These are phyloP conservation scores for Microbotryum scabiosae DNA, from an alignment of 1,284 basidiomycete genomes.

Conservation along the genomic window DNA sequence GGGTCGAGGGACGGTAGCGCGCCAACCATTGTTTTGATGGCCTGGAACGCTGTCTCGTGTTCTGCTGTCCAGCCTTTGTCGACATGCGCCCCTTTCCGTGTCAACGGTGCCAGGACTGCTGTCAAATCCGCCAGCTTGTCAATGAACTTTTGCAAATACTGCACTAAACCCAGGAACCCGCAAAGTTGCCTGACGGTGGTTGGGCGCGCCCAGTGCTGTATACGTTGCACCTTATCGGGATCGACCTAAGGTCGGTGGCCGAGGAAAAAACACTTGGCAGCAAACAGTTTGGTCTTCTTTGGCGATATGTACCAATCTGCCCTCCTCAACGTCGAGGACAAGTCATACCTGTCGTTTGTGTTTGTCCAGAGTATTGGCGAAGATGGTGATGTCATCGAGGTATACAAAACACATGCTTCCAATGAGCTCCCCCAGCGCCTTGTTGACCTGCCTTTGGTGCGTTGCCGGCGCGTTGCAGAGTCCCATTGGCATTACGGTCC, in stretches of 20 bases:
- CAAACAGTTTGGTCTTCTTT: constrained; percentile 39
- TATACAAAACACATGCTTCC: constrained; percentile 33
- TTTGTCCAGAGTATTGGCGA: constrained; percentile 40
- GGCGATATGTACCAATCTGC: constrained; percentile 34
- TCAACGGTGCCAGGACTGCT: too few species aligned
- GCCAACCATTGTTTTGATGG: constrained; percentile 39
- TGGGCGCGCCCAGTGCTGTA: constrained; percentile 41
- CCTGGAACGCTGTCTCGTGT: constrained; percentile 33
- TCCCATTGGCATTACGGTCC: constrained; percentile 47
- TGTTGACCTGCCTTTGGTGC: constrained; percentile 30
- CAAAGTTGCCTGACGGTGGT: constrained; percentile 36
- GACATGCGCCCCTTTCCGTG: too few species aligned
- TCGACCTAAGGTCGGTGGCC: constrained; percentile 42
- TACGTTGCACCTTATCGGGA: constrained; percentile 36
- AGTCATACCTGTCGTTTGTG: constrained; percentile 38
- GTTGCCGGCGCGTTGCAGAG: constrained; percentile 41
- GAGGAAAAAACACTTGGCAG: constrained; percentile 37
- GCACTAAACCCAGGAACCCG: constrained; percentile 42
- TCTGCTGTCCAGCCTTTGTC: constrained; percentile 5
- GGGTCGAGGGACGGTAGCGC: constrained; percentile 38
- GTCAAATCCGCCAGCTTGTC: too few species aligned
- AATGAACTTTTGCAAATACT: constrained; percentile 41
- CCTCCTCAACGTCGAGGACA: constrained; percentile 32
- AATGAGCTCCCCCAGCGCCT: constrained; percentile 12
- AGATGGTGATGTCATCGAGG: constrained; percentile 47